phyloP scores from a whole-genome alignment of 2,329 filamentous ascomycete genomes.

The Rhynchosporium secalis region DNA sequence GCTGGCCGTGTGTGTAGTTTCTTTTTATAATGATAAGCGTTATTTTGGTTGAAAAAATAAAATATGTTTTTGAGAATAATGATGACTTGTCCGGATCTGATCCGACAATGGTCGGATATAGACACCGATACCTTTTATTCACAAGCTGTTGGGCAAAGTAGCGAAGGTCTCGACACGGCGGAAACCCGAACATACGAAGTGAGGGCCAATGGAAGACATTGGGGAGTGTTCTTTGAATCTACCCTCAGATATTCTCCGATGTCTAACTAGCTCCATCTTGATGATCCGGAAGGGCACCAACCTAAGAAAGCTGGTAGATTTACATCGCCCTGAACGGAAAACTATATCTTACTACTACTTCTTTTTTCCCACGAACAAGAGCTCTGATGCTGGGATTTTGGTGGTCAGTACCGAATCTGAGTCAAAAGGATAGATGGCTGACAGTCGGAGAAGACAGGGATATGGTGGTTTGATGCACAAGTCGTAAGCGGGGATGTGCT shows the following conservation, averaged over 20 bases:
- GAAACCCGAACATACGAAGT: neutral
- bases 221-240: neutral
- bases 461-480: neutral
- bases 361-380: neutral
- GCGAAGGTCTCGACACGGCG: neutral
- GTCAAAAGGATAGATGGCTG: neutral
- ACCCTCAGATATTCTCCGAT: neutral
- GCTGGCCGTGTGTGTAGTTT: neutral
- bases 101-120: no score
- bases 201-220: neutral
- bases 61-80: no score
- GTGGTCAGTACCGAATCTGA: neutral
- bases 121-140: no score
- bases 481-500: constrained; percentile 8
- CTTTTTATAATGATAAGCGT: no score
- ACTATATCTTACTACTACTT: neutral
- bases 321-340: neutral
- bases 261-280: no score
- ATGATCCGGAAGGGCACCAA: neutral
- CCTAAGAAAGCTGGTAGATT: neutral
- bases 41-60: no score
- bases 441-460: neutral
- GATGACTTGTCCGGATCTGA: no score
- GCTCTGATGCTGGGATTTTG: neutral
- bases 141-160: neutral